Evolutionary conservation across 2,329 filamentous ascomycete species (phyloP).

Genomic region (Hortaea sp.): DNA sequence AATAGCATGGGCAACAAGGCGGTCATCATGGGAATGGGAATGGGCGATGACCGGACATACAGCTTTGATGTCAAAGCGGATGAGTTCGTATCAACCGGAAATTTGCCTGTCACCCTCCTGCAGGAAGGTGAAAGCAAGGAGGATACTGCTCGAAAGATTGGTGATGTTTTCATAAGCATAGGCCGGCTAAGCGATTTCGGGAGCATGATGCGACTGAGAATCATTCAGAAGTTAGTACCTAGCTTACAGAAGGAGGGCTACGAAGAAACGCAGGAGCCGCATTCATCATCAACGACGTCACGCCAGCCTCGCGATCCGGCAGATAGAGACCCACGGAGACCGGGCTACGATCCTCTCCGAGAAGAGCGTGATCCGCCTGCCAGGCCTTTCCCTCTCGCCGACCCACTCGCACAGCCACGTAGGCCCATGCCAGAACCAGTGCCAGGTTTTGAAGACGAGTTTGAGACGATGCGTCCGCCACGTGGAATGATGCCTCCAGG

Average conservation of each 20-base stretch:
- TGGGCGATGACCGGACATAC: slow-evolving; percentile 71
- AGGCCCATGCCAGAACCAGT: slow-evolving; percentile 61
- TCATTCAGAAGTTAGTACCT: slow-evolving; percentile 77
- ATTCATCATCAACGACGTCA: slow-evolving; percentile 7
- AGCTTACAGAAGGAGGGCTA: slow-evolving; percentile 69
- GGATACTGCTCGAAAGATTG: slow-evolving; percentile 33
- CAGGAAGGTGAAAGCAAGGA: slow-evolving; percentile 19
- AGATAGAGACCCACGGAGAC: slow-evolving; percentile 19
- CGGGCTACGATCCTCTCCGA: slow-evolving; percentile 37
- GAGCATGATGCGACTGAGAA: slow-evolving; percentile 60
- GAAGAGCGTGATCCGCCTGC: slow-evolving; percentile 51
- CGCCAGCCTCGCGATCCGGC: slow-evolving; percentile 8
- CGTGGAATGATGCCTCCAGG: slow-evolving; percentile 29
- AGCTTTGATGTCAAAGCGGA: slow-evolving; percentile 64
- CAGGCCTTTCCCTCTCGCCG: slow-evolving; percentile 53
- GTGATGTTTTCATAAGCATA: slow-evolving; percentile 63
- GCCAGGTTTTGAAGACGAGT: slow-evolving; percentile 87
- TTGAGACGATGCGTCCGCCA: slow-evolving; percentile 64
- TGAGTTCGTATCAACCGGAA: slow-evolving; percentile 62
- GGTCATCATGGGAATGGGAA: slow-evolving; percentile 68
- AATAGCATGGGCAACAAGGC: slow-evolving; percentile 73
- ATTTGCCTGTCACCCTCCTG: slow-evolving; percentile 40
- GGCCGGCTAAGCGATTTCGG: slow-evolving; percentile 59
- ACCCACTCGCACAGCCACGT: slow-evolving; percentile 50
- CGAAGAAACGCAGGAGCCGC: slow-evolving; percentile 42